Conservation (phyloP, 164 flowering plant species). For the Malania oleifera region DNA sequence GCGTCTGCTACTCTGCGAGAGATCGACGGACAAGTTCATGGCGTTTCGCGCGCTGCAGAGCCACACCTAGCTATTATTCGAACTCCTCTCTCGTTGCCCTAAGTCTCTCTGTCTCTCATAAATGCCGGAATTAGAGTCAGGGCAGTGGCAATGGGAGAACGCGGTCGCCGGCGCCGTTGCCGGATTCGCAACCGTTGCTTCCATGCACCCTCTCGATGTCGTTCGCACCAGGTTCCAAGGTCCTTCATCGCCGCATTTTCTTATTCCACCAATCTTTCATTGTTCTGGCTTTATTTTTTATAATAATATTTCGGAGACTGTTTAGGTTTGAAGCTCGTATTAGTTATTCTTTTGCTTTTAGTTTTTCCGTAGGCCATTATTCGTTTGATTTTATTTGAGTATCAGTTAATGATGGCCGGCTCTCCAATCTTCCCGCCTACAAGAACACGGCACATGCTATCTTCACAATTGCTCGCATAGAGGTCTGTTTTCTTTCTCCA, state of each 20-base stretch:
- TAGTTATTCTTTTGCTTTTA: not conserved
- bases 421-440: slow-evolving; percentile 54
- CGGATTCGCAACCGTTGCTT: slow-evolving; percentile 86
- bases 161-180: slow-evolving; percentile 87
- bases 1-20: too few species aligned
- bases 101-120: too few species aligned
- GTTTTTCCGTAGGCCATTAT: too few species aligned
- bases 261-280: too few species aligned
- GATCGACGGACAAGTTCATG: too few species aligned
- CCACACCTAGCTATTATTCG: too few species aligned
- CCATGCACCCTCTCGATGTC: slow-evolving; percentile 91
- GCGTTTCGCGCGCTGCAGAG: too few species aligned
- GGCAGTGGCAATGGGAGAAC: slow-evolving; percentile 80
- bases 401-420: slow-evolving; percentile 76
- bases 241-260: slow-evolving; percentile 4
- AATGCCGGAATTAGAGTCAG: not conserved
- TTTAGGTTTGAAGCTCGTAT: not conserved
- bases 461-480: slow-evolving; percentile 71
- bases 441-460: slow-evolving; percentile 84
- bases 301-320: not conserved
- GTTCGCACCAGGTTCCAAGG: slow-evolving; percentile 97
- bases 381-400: slow-evolving; percentile 4
- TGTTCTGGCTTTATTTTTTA: not conserved
- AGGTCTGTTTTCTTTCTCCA: slow-evolving; percentile 37
- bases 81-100: too few species aligned